phyloP scores from a whole-genome alignment of 345 rosid genomes.

The Jatropha curcas region DNA sequence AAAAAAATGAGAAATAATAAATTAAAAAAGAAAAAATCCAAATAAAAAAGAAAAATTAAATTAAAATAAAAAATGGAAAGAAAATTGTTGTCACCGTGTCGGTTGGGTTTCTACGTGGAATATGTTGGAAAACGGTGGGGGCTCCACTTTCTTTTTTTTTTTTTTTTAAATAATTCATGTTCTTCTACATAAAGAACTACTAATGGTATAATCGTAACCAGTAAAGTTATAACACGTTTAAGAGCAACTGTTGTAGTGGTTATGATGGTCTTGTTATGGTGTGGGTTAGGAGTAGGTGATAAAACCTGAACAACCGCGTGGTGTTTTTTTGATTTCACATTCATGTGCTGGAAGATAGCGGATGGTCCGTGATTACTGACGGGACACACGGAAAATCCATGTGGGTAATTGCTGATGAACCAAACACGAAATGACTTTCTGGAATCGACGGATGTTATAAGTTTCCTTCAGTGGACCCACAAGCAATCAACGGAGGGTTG shows the following conservation, averaged over 20 bases:
- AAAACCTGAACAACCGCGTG: conserved; percentile 18
- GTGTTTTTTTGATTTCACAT: not conserved
- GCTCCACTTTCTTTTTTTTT: no score
- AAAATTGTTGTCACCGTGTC: conserved; percentile 6
- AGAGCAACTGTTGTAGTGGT: not conserved
- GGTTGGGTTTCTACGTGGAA: not conserved
- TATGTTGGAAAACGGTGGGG: not conserved
- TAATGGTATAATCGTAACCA: no score
- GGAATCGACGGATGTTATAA: not conserved
- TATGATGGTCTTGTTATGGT: not conserved
- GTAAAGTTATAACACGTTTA: no score
- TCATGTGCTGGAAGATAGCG: conserved; percentile 8
- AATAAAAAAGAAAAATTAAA: not conserved
- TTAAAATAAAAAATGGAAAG: not conserved
- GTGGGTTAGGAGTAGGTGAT: not conserved
- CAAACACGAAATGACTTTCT: not conserved
- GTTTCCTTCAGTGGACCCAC: not conserved
- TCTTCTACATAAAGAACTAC: no score
- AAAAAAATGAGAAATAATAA: not conserved
- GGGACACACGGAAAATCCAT: conserved; percentile 44
- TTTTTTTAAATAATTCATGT: no score
- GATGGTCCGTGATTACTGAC: conserved; percentile 47
- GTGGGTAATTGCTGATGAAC: no score
- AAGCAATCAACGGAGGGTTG: not conserved
- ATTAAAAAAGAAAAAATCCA: no score